Base-by-base conservation (phyloP, 2,329 filamentous ascomycete genomes). In the Fusarium sp. region DNA sequence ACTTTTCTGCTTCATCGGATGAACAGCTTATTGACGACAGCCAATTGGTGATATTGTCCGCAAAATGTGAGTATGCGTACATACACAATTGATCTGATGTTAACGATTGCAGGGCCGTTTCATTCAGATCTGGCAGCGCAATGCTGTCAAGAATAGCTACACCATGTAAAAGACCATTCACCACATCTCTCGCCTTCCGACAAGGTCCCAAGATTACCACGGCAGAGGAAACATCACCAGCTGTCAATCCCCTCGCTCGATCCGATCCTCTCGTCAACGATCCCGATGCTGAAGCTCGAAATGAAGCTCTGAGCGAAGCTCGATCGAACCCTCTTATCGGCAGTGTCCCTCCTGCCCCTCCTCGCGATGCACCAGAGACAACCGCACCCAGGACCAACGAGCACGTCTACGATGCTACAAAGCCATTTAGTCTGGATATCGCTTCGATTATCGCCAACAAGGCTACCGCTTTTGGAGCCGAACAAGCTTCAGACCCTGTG, bases 371-470 rank as follows among this genome's bases (percentile, higher is more conserved):
- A 34, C 28, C 62, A 3, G 49, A 51, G 18, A 11, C 49, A 13
- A 54, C 62, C 7, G 39, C 28, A 18, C 26, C 64, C 25, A 49
- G 59, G 48, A 19, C 58, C 16, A 58, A 53, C 31, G 43, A 42
- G 19, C 69, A 75, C 61, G 53, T 70, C n/a, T 78, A 77, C 63
- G 66, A 72, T 49, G 76, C 76, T 31, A 65, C 77, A 59, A 71
- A 72, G 18, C 60, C 63, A 16, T 41, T 68, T 52, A 71, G 70
- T 62, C 58, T 80, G 49, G 77, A 83, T 64, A 76, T 82, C 30
- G 74, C 78, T 41, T 74, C 74, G 43, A 77, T 83, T 58, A 73
- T 83, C 65, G 74, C 76, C 67, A 73, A 72, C 63, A 77, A 78
- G 45, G 67, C 76, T 42, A 76, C 72, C 52, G 41, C 62, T 30